Conservation (phyloP, 306 rosid species). For the Geum urbanum region DNA sequence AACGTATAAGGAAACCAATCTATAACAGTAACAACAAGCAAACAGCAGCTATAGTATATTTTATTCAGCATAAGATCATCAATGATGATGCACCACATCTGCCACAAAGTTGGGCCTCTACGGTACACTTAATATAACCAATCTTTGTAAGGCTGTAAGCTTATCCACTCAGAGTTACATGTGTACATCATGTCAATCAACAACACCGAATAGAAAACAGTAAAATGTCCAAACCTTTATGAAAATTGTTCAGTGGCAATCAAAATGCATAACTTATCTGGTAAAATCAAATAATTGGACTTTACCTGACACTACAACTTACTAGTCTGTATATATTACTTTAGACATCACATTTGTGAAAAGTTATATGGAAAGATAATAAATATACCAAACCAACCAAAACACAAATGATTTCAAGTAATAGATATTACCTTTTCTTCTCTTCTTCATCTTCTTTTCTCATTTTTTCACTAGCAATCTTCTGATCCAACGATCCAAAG, state of each 20-base stretch:
- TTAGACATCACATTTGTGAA: not conserved
- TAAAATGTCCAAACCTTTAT: not conserved
- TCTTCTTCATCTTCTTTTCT: slow-evolving; percentile 83
- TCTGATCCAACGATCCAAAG: slow-evolving; percentile 70
- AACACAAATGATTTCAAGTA: not conserved
- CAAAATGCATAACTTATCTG: not conserved
- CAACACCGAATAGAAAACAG: not conserved
- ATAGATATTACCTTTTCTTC: slow-evolving; percentile 76
- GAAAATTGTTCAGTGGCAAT: not conserved
- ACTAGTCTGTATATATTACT: not conserved
- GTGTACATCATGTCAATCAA: not conserved
- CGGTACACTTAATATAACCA: not conserved
- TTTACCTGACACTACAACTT: not conserved
- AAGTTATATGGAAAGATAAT: not conserved
- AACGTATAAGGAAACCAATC: not conserved
- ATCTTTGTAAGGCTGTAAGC: not conserved
- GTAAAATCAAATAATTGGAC: not conserved
- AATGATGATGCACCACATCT: not conserved
- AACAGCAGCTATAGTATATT: not conserved
- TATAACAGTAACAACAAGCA: not conserved
- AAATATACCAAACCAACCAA: too few relatives aligned
- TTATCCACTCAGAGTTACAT: not conserved
- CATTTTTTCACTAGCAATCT: slow-evolving; percentile 66
- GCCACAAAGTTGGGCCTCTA: not conserved
- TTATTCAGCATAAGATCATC: not conserved